Conservation (phyloP, 306 rosid species). For the Cucumis melo region DNA sequence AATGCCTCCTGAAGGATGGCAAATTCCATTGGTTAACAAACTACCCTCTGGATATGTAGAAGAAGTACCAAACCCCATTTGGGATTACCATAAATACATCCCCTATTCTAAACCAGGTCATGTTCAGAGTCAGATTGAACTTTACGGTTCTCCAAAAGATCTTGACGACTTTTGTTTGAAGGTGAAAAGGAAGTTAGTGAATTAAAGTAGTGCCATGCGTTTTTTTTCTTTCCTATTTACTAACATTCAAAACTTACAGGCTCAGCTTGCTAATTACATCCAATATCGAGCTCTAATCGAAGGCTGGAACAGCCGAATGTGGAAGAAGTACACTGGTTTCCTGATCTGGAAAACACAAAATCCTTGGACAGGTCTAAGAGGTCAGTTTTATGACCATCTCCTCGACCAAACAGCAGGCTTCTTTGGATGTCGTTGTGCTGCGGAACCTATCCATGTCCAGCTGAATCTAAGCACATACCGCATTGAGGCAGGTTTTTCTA, state of each 20-base stretch:
- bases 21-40: constrained; percentile 65
- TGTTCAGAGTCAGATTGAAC: constrained; percentile 80
- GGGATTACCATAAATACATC: constrained; percentile 91
- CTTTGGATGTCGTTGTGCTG: constrained; percentile 84
- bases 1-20: constrained; percentile 87
- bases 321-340: constrained; percentile 90
- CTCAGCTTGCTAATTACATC: constrained; percentile 82
- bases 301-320: constrained; percentile 87
- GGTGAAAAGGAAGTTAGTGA: constrained; percentile 27
- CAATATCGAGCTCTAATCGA: constrained; percentile 87
- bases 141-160: constrained; percentile 64
- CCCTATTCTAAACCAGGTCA: constrained; percentile 74
- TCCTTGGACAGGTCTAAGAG: constrained; percentile 97
- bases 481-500: constrained; percentile 42
- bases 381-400: constrained; percentile 92
- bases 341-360: constrained; percentile 93
- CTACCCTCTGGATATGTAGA: constrained; percentile 46
- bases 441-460: constrained; percentile 86
- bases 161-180: constrained; percentile 85
- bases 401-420: constrained; percentile 92
- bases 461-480: constrained; percentile 64
- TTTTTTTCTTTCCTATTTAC: neutral
- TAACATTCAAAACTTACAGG: constrained; percentile 30
- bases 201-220: neutral
- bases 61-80: constrained; percentile 86